A percentile compares a stretch with the other conserved stretches of the same genome.
These are phyloP conservation scores for Manihot esculenta DNA, from an alignment of 441 rosid species.

Conservation along the genomic window DNA sequence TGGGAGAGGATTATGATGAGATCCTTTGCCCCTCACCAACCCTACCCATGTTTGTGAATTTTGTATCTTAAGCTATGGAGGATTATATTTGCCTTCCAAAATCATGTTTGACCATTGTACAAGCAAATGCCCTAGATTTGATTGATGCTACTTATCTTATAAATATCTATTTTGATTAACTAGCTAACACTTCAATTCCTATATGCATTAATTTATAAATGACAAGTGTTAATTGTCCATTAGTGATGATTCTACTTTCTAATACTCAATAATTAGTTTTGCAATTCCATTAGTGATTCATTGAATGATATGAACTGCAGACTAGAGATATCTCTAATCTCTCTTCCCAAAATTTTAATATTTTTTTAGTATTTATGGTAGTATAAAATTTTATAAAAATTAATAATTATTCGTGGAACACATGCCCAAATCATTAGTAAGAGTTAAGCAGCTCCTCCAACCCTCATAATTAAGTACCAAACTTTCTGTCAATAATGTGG, in stretches of 20 bases:
- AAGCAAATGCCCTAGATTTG: constrained; percentile 17
- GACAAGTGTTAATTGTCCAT: too few species aligned
- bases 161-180: not conserved
- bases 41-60: constrained; percentile 37
- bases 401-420: not conserved
- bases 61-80: constrained; percentile 7
- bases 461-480: constrained; percentile 16
- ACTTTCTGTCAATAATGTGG: constrained; percentile 11
- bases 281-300: too few species aligned
- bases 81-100: not conserved
- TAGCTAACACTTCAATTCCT: not conserved
- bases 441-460: too few species aligned
- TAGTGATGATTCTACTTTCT: too few species aligned
- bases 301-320: too few species aligned
- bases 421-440: too few species aligned
- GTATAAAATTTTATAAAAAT: too few species aligned
- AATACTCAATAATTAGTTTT: too few species aligned
- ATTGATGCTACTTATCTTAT: constrained; percentile 21
- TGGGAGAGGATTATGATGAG: constrained; percentile 33
- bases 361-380: too few species aligned
- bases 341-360: too few species aligned
- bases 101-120: constrained; percentile 8
- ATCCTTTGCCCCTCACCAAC: constrained; percentile 52
- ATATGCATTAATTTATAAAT: too few species aligned
- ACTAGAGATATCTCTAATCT: too few species aligned